Conservation (phyloP, 768 basidiomycete species). For the Pleurotus platypus region DNA sequence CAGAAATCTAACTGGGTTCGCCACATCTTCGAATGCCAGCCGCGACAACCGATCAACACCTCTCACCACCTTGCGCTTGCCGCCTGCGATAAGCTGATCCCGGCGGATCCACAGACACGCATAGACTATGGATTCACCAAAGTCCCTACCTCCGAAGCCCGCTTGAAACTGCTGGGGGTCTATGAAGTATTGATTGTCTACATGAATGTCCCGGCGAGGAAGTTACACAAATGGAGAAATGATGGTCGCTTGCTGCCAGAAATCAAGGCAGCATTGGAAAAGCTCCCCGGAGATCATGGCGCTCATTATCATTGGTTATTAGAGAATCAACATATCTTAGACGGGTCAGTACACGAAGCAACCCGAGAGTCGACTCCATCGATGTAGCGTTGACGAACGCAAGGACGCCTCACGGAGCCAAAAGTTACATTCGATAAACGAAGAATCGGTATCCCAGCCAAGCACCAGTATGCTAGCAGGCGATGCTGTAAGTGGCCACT, state of each 20-base stretch:
- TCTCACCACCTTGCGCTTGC: constrained; percentile 29
- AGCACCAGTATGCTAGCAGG: too few relatives aligned
- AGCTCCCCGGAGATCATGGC: constrained; percentile 21
- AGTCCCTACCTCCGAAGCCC: constrained; percentile 13
- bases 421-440: too few relatives aligned
- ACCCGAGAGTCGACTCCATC: background rate
- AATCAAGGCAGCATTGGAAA: constrained; percentile 25
- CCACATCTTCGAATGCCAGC: constrained; percentile 31
- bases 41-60: constrained; percentile 20
- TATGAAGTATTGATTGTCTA: constrained; percentile 24
- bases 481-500: too few relatives aligned
- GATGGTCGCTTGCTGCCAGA: constrained; percentile 27
- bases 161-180: constrained; percentile 23
- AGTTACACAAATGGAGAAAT: constrained; percentile 27
- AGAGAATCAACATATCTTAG: constrained; percentile 26
- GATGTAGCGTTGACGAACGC: background rate
- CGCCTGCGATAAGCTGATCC: constrained; percentile 18
- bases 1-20: constrained; percentile 24
- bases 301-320: constrained; percentile 33
- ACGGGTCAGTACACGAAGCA: constrained; percentile 6
- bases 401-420: too few relatives aligned
- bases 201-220: constrained; percentile 18
- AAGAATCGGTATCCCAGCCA: too few relatives aligned
- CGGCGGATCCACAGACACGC: constrained; percentile 26
- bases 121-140: constrained; percentile 31